Conservation (phyloP, 805 yeast genomes). For the Candida succiphila region DNA sequence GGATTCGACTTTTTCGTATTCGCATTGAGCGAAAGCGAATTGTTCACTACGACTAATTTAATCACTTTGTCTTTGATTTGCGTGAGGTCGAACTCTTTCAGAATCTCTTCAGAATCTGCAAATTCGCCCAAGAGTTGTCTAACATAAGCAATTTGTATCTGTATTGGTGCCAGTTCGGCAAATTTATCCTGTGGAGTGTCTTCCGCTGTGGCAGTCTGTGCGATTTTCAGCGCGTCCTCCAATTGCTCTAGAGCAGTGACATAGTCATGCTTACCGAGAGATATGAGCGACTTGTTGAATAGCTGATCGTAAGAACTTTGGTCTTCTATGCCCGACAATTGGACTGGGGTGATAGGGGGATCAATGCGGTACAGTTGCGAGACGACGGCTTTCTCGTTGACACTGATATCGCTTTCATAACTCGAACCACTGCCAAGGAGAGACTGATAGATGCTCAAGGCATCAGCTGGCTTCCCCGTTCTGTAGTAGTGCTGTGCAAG, state of each 20-base stretch:
- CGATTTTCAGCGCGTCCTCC: constrained; percentile 32
- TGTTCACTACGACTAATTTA: constrained; percentile 33
- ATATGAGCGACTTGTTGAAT: constrained; percentile 50
- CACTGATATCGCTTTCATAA: constrained; percentile 41
- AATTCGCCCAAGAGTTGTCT: constrained; percentile 27
- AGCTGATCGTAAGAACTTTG: constrained; percentile 40
- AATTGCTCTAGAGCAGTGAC: constrained; percentile 31
- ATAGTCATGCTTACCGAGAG: constrained; percentile 30
- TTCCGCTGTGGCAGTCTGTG: constrained; percentile 28
- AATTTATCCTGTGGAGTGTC: constrained; percentile 35
- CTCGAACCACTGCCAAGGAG: constrained; percentile 28
- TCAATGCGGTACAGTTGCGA: no score
- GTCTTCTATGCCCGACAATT: background rate
- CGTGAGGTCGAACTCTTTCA: constrained; percentile 23
- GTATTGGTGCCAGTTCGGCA: constrained; percentile 49
- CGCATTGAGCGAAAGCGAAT: constrained; percentile 24
- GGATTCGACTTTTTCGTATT: constrained; percentile 7
- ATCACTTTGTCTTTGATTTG: constrained; percentile 28
- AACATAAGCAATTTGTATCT: constrained; percentile 49
- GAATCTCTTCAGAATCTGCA: constrained; percentile 25
- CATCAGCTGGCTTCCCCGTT: constrained; percentile 32
- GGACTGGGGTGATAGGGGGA: constrained; percentile 10
- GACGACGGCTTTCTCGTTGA: constrained; percentile 60
- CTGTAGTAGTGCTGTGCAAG: constrained; percentile 44
- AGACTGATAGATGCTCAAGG: constrained; percentile 36